Evolutionary conservation across 306 rosid species (phyloP), one percentile per base, ranked within the genome.

Genomic region (Casuarina cunninghamiana): DNA sequence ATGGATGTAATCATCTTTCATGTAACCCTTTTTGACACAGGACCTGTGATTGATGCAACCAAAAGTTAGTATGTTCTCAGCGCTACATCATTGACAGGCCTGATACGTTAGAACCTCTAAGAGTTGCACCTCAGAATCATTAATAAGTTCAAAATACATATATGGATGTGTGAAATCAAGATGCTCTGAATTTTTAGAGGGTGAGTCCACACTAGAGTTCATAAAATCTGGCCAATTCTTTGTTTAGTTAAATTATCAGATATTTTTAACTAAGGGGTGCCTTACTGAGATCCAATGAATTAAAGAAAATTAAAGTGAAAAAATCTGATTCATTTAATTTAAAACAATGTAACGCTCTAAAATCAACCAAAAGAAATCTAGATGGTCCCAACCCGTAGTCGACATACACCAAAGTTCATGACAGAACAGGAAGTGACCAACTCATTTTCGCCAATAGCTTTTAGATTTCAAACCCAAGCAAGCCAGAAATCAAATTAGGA

Each of bases 21-120:
- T 93, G 87, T 92, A 96, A 61, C 97, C 96, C 88, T 91, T 96
- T 77, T 86, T 93, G 80, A 96, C 93, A 76, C 99, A 96, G 17
- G 99, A 96, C 90, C 99, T 96, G 51, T 76, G 55, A 39, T 21
- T 81, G 53, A 82, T 7, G 50, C 72, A 86, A 69, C 53, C 51
- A 48, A 63, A 53, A 32, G 74, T 75, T 37, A 77, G 66, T 48
- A 71, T 74, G 44, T 78, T 80, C 73, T 5, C 13, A 35, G 68
- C 48, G 65, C 69, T 63, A 63, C 69, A 62, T 62, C 69, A 38
- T 38, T 5, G 19, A 63, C 21, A 2, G 38, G 16, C 38, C 13
- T 35, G 45, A 37, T 38, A 12, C 38, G 38, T 35, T 38, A 46
- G 50, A 46, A 6, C 73, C 44, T 51, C 16, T n/a, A 42, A 53